Base-by-base conservation (phyloP, 352 stramenopile species). In the Peronospora belbahrii region DNA sequence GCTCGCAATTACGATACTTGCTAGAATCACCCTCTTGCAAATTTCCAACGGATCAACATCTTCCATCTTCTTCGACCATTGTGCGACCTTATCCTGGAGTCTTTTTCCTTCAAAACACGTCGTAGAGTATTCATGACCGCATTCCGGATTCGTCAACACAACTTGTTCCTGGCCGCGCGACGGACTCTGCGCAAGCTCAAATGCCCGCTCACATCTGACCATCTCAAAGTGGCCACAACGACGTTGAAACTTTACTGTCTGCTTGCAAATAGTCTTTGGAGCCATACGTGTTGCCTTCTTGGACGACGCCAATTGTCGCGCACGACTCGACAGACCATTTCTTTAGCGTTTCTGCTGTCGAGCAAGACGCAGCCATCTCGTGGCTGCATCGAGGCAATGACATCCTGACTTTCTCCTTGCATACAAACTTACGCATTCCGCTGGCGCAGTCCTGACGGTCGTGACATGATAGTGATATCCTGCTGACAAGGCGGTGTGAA, bases 311-410 rank as follows among this genome's bases (percentile, higher is more conserved):
- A 17, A 77, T 54, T 2, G 55, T 74, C 23, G 65, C 42, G 49
- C 10, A 60, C 8, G 34, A 32, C 17, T 34, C 30, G 1, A 77
- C 78, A 14, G 23, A 56, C 82, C 82, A 94, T 3, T 62, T 18
- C 0, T 60, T 56, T 13, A 94, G 55, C 4, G 19, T 49, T 14
- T 63, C 56, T 15, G 73, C 64, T 15, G 55, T 67, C 18, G 70
- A 39, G 53, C 83, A 94, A 3, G 65, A 36, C 0, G 87, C 48
- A 19, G 37, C 52, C 5, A 50, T 53, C n/a, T 74, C 43, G 30
- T 92, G 80, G 2, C 70, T 73, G 44, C 83, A 94, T 24, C 83
- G 65, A 18, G 80, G 80, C 15, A 94, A 44, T 9, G 53, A 39
- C n/a, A 74, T 27, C 11, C 50, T 62, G 9, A 90, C 59, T 13